Evolutionary conservation across 2,329 filamentous ascomycete genomes (phyloP), one percentile per base, ranked within the genome.

Genomic region (Trichoderma sp.): DNA sequence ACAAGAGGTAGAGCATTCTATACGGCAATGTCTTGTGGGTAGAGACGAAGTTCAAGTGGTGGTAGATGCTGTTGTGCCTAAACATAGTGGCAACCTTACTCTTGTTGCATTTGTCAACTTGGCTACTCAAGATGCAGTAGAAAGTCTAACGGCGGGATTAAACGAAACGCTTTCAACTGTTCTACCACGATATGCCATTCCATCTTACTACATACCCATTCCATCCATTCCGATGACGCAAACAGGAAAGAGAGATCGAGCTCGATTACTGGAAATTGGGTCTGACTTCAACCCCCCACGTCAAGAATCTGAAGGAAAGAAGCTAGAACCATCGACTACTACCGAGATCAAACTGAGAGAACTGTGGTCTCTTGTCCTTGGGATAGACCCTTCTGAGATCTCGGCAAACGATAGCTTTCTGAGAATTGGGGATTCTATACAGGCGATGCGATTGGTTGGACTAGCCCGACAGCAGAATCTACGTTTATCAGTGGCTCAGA

Each of bases 361-460:
- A 20, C 30, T 70, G 26, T 70, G 68, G 68, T 70, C 68, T 4
- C 68, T 70, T 62, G 39, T 61, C 23, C 58, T 70, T 70, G 68
- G 43, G 15, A 26, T 47, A 50, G 58, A 70, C 20, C 12, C 30
- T 17, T 20, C 32, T n/a, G 23, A 30, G n/a, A 63, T 70, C 43
- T 70, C 58, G 20, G 43, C 68, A 15, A 70, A 23, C 17, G 68
- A 70, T 32, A 70, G 68, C 43, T 70, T 70, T 28, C 28, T 70
- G 17, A 47, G 57, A 20, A n/a, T 53, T 57, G 68, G 68, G n/a
- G 58, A 63, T 53, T 70, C 68, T 15, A 70, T 70, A 13, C 57
- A 70, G 57, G 68, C 68, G 9, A 70, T 70, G 68, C 68, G 68
- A 6, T 64, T 70, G 58, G 68, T 70, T 32, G 68, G 68, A 55